Percentiles rank a stretch among this genome's conserved stretches.
Evolutionary conservation across 2,329 filamentous ascomycete genomes (phyloP).

Genomic region (Lasiodiplodia sp.): DNA sequence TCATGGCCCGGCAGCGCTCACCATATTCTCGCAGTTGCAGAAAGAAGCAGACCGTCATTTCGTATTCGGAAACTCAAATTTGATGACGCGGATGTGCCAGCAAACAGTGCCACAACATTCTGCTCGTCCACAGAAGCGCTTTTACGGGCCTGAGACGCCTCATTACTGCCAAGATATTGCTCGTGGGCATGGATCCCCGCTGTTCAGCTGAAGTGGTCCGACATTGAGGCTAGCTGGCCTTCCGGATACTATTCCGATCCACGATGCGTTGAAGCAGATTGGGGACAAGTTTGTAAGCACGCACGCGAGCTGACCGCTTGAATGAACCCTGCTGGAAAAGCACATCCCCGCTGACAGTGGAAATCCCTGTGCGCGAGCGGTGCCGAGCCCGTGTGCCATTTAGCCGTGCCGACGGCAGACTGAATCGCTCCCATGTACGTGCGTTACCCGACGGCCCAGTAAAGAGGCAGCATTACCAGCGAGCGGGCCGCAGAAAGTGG

Average conservation of each 20-base stretch:
- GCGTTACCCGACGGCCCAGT: background rate
- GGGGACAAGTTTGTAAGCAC: background rate
- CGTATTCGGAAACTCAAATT: too few relatives aligned
- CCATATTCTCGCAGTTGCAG: too few relatives aligned
- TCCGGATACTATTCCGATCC: background rate
- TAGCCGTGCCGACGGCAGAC: constrained; percentile 4
- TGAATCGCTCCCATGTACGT: background rate
- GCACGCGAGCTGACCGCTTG: background rate
- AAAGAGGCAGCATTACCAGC: background rate
- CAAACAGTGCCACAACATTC: too few relatives aligned
- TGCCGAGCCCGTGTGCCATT: background rate
- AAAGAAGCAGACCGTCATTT: too few relatives aligned
- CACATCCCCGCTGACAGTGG: background rate
- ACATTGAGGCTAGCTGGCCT: too few relatives aligned
- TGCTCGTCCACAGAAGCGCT: too few relatives aligned
- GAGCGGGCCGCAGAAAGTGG: constrained; percentile 5
- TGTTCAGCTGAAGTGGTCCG: too few relatives aligned
- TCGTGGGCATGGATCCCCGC: background rate
- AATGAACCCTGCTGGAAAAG: background rate
- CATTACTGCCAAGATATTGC: background rate
- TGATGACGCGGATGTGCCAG: too few relatives aligned
- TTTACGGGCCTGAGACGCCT: too few relatives aligned
- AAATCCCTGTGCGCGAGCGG: background rate
- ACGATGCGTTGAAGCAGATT: background rate
- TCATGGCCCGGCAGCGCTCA: too few relatives aligned